Conservation (phyloP, 345 rosid species). For the Salix caprea region DNA sequence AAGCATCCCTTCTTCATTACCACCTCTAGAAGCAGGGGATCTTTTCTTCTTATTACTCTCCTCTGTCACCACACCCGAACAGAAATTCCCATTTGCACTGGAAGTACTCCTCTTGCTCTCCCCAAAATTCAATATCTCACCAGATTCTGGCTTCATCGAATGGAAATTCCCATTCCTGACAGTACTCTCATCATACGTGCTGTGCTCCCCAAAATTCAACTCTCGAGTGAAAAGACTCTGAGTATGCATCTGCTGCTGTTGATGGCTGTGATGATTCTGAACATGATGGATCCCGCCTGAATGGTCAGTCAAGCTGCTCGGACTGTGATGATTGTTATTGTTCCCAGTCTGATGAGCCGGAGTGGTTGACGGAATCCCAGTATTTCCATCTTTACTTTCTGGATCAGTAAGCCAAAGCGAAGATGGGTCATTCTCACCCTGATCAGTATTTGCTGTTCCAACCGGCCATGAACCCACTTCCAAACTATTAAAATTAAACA, state of each 20-base stretch:
- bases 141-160: constrained; percentile 62
- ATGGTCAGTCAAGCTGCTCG: constrained; percentile 48
- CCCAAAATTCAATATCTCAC: constrained; percentile 72
- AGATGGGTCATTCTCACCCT: constrained; percentile 80
- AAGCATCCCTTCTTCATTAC: constrained; percentile 79
- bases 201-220: constrained; percentile 61
- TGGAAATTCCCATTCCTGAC: constrained; percentile 44
- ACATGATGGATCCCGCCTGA: constrained; percentile 30
- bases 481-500: constrained; percentile 56
- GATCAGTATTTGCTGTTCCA: constrained; percentile 43
- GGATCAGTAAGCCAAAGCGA: constrained; percentile 74
- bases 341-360: constrained; percentile 10
- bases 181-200: constrained; percentile 40
- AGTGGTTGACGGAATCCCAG: constrained; percentile 2
- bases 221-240: constrained; percentile 48
- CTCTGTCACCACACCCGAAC: constrained; percentile 40
- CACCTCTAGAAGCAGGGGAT: constrained; percentile 51
- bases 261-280: constrained; percentile 25
- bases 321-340: constrained; percentile 24
- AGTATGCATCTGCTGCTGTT: constrained; percentile 31
- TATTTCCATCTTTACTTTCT: constrained; percentile 42
- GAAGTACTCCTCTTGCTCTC: constrained; percentile 57
- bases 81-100: constrained; percentile 42
- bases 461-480: constrained; percentile 56
- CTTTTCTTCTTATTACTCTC: constrained; percentile 69